Conservation (phyloP, 805 yeast species). For the Diddensiella transvaalensis region DNA sequence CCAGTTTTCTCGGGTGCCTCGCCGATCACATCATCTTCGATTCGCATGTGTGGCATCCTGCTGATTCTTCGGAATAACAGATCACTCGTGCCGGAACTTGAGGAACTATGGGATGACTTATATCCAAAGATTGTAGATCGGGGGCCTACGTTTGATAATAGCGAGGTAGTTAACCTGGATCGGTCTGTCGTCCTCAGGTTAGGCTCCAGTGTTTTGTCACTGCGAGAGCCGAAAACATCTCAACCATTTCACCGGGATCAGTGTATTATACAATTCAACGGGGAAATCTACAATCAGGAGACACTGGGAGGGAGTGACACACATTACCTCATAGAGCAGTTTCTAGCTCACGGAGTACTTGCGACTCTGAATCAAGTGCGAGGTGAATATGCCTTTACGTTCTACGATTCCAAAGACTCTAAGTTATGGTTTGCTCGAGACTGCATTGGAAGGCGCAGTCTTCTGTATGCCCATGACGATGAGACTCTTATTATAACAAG, state of each 20-base stretch:
- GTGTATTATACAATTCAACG: constrained; percentile 73
- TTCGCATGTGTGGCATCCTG: constrained; percentile 24
- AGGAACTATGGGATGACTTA: not conserved
- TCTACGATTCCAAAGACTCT: constrained; percentile 34
- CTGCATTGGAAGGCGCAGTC: constrained; percentile 72
- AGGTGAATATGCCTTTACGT: constrained; percentile 81
- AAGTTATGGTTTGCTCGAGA: constrained; percentile 79
- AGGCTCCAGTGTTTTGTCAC: constrained; percentile 72
- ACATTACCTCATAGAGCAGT: constrained; percentile 41
- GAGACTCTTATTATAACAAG: constrained; percentile 48
- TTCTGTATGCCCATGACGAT: constrained; percentile 42
- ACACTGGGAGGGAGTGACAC: constrained; percentile 62
- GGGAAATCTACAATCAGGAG: constrained; percentile 72
- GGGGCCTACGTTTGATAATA: constrained; percentile 13
- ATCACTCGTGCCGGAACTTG: not conserved
- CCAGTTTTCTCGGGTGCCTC: not conserved
- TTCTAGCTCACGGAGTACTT: constrained; percentile 39
- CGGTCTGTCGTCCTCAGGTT: constrained; percentile 12
- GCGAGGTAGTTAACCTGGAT: constrained; percentile 1
- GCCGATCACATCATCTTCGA: too few species aligned
- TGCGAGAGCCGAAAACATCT: constrained; percentile 70
- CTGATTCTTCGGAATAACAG: not conserved
- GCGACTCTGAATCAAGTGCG: constrained; percentile 44
- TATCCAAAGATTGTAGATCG: constrained; percentile 4
- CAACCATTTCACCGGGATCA: constrained; percentile 57